These are phyloP conservation scores for Arthrocladium fulminans DNA, from an alignment of 2,329 filamentous ascomycete genomes.

Conservation along the genomic window DNA sequence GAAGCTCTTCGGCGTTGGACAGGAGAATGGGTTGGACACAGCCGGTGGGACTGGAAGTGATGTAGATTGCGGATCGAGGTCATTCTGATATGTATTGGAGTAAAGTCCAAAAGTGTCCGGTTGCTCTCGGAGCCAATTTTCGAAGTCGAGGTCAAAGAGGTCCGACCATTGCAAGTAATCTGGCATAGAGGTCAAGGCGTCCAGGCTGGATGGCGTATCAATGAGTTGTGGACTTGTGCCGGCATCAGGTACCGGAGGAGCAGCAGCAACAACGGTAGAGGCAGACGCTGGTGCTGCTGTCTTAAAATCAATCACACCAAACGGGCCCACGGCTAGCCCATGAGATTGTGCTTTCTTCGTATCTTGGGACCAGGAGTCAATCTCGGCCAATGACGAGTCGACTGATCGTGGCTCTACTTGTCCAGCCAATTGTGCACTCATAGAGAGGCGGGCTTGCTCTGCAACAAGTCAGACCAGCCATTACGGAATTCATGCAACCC, in stretches of 20 bases:
- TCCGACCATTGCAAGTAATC: slow-evolving; percentile 25
- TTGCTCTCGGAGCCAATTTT: slow-evolving; percentile 14
- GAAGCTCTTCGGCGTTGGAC: background rate
- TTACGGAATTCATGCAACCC: background rate
- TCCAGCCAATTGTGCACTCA: slow-evolving; percentile 25
- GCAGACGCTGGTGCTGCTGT: slow-evolving; percentile 3
- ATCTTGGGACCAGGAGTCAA: slow-evolving; percentile 26
- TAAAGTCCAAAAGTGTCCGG: slow-evolving; percentile 6
- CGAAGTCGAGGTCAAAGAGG: slow-evolving; percentile 26
- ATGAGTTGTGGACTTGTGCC: background rate
- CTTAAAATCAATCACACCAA: slow-evolving; percentile 25
- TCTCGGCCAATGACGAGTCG: slow-evolving; percentile 27
- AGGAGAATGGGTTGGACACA: background rate
- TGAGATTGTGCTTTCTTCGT: slow-evolving; percentile 12
- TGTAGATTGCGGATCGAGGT: background rate
- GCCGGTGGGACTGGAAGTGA: background rate
- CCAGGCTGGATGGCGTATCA: slow-evolving; percentile 5
- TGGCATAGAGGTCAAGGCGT: background rate
- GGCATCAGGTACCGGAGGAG: background rate
- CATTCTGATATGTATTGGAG: background rate
- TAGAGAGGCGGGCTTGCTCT: slow-evolving; percentile 27
- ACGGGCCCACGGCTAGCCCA: slow-evolving; percentile 26
- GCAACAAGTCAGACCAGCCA: background rate
- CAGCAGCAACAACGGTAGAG: background rate
- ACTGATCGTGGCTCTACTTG: slow-evolving; percentile 26